These are phyloP conservation scores for Entomortierella chlamydospora DNA, from an alignment of 192 early-diverging fungal species.

Conservation along the genomic window DNA sequence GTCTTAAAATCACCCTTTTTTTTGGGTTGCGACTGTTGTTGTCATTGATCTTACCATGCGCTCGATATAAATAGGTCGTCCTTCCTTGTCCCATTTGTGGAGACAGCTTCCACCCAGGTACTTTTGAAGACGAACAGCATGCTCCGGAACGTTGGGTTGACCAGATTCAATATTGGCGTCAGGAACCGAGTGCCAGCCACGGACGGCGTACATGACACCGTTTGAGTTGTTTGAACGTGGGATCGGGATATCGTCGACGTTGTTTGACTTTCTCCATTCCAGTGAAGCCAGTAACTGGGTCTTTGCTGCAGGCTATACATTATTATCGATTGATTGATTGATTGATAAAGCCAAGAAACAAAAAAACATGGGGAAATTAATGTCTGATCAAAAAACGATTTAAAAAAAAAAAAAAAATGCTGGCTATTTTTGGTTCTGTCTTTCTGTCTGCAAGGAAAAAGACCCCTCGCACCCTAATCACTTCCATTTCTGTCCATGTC, in stretches of 20 bases:
- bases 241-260: conserved; percentile 69
- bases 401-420: conserved; percentile 9
- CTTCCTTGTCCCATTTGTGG: conserved; percentile 92
- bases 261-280: conserved; percentile 70
- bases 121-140: conserved; percentile 67
- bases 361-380: background rate
- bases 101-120: conserved; percentile 79
- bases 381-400: background rate
- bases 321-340: too few relatives aligned
- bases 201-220: conserved; percentile 73
- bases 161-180: conserved; percentile 72
- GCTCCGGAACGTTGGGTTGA: conserved; percentile 68
- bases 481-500: background rate
- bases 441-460: too few relatives aligned
- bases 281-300: conserved; percentile 68
- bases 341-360: background rate
- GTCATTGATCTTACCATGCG: conserved; percentile 72
- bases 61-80: conserved; percentile 94
- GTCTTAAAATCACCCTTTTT: too few relatives aligned
- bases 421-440: conserved; percentile 13
- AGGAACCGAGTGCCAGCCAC: conserved; percentile 71
- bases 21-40: too few relatives aligned
- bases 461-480: background rate
- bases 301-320: conserved; percentile 65
- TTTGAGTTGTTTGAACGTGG: conserved; percentile 65